Conservation (phyloP, 2,329 filamentous ascomycete species). For the Claviceps quebecensis region DNA sequence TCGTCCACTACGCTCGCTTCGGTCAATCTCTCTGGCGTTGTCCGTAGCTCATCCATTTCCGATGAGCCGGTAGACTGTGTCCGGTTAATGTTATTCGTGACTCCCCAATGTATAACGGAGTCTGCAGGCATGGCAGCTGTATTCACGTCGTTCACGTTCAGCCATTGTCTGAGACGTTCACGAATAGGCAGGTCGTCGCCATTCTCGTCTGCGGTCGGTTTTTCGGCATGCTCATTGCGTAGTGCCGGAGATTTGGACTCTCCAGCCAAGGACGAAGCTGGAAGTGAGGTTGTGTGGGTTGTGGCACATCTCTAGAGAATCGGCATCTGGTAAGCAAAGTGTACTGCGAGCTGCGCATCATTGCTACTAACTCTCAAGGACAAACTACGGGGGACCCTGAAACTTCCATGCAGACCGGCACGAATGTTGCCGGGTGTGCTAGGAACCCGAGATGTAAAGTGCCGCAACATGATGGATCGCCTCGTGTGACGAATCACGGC, state of each 20-base stretch:
- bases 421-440: neutral
- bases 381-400: neutral
- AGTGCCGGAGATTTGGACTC: neutral
- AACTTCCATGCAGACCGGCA: neutral
- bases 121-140: constrained; percentile 13
- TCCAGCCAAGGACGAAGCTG: neutral
- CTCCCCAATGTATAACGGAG: constrained; percentile 12
- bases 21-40: constrained; percentile 11
- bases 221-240: neutral
- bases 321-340: constrained; percentile 1
- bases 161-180: constrained; percentile 28
- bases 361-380: constrained; percentile 1
- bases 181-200: constrained; percentile 20
- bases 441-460: constrained; percentile 13
- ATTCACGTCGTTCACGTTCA: constrained; percentile 19
- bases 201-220: neutral
- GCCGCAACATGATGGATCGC: constrained; percentile 20
- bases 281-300: neutral
- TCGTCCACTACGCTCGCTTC: constrained; percentile 13
- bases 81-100: constrained; percentile 19
- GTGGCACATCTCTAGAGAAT: constrained; percentile 8
- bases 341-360: neutral
- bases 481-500: constrained; percentile 18
- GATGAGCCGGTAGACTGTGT: constrained; percentile 20
- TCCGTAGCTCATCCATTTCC: constrained; percentile 17